Percentiles rank a stretch among this genome's conserved stretches.
Conservation (phyloP, 495 filamentous ascomycete genomes). For the Aspergillus kassunensis region DNA sequence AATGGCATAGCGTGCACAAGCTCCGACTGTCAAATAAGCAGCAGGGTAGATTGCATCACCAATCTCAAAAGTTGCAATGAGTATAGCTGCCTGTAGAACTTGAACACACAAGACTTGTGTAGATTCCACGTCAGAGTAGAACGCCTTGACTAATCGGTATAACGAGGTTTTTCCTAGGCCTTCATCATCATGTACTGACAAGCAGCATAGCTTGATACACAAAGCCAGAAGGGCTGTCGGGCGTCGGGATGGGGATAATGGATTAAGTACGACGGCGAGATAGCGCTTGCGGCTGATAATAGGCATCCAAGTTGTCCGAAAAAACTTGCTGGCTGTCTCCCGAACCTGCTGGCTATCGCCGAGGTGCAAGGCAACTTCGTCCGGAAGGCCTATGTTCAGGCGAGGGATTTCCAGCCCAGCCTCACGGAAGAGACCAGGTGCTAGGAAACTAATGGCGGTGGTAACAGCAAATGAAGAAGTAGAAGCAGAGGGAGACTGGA, state of each 20-base stretch:
- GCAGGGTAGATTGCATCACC: conserved; percentile 36
- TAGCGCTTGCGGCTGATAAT: conserved; percentile 48
- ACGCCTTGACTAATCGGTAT: neutral
- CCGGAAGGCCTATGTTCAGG: neutral
- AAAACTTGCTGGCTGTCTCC: conserved; percentile 17
- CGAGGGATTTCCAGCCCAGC: neutral
- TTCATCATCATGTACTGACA: too few relatives aligned
- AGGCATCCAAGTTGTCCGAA: conserved; percentile 43
- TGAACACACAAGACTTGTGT: conserved; percentile 29
- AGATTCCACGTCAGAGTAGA: conserved; percentile 32
- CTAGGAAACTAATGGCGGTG: neutral
- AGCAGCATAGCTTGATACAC: too few relatives aligned
- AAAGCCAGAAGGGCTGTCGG: conserved; percentile 24
- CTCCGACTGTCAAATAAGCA: conserved; percentile 30
- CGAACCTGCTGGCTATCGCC: conserved; percentile 7
- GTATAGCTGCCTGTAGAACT: conserved; percentile 28
- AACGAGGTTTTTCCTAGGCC: conserved; percentile 14
- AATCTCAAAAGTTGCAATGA: conserved; percentile 34
- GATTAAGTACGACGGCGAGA: conserved; percentile 20
- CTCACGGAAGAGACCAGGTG: neutral
- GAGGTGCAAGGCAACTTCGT: neutral
- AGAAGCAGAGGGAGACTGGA: too few relatives aligned
- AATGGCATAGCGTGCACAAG: conserved; percentile 36
- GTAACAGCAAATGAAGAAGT: too few relatives aligned
- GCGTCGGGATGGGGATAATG: conserved; percentile 18